Evolutionary conservation across 2,329 filamentous ascomycete species (phyloP), one percentile per base, ranked within the genome.

Genomic region (Talaromyces atroroseus): DNA sequence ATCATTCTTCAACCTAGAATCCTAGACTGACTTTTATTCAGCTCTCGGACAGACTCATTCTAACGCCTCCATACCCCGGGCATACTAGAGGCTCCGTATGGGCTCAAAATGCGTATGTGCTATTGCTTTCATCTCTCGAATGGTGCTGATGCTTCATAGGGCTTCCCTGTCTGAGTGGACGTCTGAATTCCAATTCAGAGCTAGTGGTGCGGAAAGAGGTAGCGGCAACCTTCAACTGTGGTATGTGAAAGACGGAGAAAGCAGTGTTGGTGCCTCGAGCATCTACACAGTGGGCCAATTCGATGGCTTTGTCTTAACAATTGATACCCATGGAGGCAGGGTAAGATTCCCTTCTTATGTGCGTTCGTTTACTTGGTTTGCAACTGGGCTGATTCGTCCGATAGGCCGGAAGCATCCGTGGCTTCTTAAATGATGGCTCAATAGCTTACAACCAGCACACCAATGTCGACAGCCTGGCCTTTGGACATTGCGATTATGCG

Each of bases 161-260:
- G 59, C 73, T n/a, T 59, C 68, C 3, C 77, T 86, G 59, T 74
- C 79, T n/a, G 81, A 86, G 71, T 99, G 91, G 91, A 82, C 84
- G 8, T 84, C 86, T 51, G 89, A 95, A 67, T 80, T 97, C 64
- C 87, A 94, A 68, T 96, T 99, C 74, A 84, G 94, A 63, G 89
- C 86, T 52, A 90, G 84, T 59, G 94, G 94, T 7, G 87, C 88
- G 61, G 94, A 97, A 68, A 80, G 89, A 64, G 90, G 86, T 51
- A 85, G 87, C 57, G 94, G 94, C 49, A 96, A 95, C 74, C 78
- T 99, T 63, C 92, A 97, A 73, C 80, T 99, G 66, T 99, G 94
- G 94, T 90, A 95, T 67, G 86, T 83, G 52, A 85, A 84, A 64
- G 82, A 89, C 59, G 88, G 88, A 32, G 76, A 82, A 63, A 74